Percentiles rank a stretch among this genome's conserved stretches.
These are phyloP conservation scores for Trapa bicornis DNA, from an alignment of 345 rosid genomes.

Conservation along the genomic window DNA sequence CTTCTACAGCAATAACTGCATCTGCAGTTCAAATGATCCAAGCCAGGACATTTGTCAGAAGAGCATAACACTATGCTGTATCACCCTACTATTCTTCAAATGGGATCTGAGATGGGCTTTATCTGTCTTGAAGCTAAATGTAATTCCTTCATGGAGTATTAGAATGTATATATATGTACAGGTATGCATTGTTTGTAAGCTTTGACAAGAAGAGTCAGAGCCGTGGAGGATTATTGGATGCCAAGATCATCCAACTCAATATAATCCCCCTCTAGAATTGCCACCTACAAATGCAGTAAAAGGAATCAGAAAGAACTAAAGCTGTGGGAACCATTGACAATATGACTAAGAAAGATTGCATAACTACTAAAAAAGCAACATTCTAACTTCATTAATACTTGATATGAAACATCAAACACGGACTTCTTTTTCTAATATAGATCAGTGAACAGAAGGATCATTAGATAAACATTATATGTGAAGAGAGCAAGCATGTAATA, in stretches of 20 bases:
- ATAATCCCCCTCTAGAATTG: conserved; percentile 28
- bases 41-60: conserved; percentile 3
- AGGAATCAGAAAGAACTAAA: background rate
- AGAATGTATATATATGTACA: background rate
- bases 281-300: conserved; percentile 20
- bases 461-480: no score
- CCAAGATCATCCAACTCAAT: conserved; percentile 35
- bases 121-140: background rate
- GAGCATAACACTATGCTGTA: background rate
- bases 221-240: conserved; percentile 1
- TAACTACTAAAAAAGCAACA: background rate
- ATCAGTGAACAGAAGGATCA: no score
- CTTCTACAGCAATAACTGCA: background rate
- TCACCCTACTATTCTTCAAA: background rate
- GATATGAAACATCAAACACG: no score
- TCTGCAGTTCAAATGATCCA: conserved; percentile 3
- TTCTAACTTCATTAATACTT: no score
- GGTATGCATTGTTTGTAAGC: background rate
- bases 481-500: no score
- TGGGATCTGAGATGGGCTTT: background rate
- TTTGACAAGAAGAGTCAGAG: conserved; percentile 3
- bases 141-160: background rate
- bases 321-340: background rate
- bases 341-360: background rate
- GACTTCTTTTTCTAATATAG: no score